Base-by-base conservation (phyloP, 768 basidiomycete genomes). In the Trametes gibbosa region DNA sequence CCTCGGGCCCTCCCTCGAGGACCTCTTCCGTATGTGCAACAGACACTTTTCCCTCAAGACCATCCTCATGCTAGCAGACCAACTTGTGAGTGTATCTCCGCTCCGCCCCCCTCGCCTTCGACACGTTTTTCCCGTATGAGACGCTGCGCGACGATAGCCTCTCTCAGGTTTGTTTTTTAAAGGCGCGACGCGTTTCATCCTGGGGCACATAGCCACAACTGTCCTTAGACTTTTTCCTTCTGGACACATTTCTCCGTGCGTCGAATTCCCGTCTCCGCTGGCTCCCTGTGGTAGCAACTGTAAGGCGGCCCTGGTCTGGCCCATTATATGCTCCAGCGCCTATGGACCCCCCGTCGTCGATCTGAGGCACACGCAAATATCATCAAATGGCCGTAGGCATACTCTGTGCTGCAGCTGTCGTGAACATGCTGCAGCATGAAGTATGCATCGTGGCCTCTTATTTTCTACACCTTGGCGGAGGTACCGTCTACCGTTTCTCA, bases 31-130 rank as follows among this genome's bases (percentile, higher is more conserved):
- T 71, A 83, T 85, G 75, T 92, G 90, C 72, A 95, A 95, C 77
- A 85, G 90, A 58, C 89, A 92, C 68, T 98, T 99, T 72, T 87
- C 87, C 3, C 80, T 98, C 71, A 98, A 96, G 80, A 97, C 96
- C 2, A 92, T 97, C 17, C 81, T 98, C 16, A 80, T 96, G 53
- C 84, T 99, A 48, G 88, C 95, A 47, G 96, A 98, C 76, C 96
- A 99, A 71, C 83, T 98, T 63, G 92, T 97, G 66, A 69, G 91
- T 75, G 6, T 43, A 45, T 34, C 21, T 7, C 25, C 50, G 4
- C 29, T 34, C 17, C 45, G 25, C 21, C 21, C 42, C 42, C 7
- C 37, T 35, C 35, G 32, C 40, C 25, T 12, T 34, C 5, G 41
- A 42, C 50, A 29, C 32, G 25, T 21, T 37, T 13, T n/a, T 40